A percentile compares a stretch with the other conserved stretches of the same genome.
Conservation (phyloP, 441 rosid genomes). For the Hura crepitans region DNA sequence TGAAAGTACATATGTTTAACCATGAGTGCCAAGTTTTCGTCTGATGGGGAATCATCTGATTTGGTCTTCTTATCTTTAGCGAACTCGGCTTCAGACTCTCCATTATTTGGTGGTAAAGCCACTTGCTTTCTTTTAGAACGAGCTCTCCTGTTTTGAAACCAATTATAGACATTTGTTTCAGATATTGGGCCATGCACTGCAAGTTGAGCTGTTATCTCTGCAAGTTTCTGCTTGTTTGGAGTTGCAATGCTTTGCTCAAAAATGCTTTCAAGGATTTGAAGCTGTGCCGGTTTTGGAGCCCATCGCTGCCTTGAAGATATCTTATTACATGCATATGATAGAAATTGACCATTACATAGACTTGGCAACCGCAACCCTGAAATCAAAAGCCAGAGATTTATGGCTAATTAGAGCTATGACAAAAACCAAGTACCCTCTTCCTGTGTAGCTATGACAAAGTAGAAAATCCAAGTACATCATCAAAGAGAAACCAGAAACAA, state of each 20-base stretch:
- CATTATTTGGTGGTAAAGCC: slow-evolving; percentile 21
- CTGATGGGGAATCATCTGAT: slow-evolving; percentile 29
- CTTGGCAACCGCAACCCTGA: slow-evolving; percentile 45
- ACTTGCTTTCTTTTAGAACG: slow-evolving; percentile 60
- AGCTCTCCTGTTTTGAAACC: slow-evolving; percentile 86
- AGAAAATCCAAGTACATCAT: too few species aligned
- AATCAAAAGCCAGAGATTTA: background rate
- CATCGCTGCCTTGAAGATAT: slow-evolving; percentile 70
- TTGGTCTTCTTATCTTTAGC: slow-evolving; percentile 32
- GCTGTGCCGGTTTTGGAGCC: slow-evolving; percentile 71
- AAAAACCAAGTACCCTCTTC: too few species aligned
- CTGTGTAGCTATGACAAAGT: too few species aligned
- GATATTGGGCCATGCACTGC: slow-evolving; percentile 63
- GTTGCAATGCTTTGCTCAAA: slow-evolving; percentile 61
- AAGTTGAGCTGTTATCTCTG: slow-evolving; percentile 57
- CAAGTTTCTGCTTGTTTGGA: slow-evolving; percentile 58
- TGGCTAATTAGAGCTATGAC: too few species aligned
- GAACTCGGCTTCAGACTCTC: slow-evolving; percentile 29
- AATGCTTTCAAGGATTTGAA: slow-evolving; percentile 58
- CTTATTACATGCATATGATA: slow-evolving; percentile 40
- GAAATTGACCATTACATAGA: slow-evolving; percentile 45
- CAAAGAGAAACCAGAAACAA: too few species aligned
- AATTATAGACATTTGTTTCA: slow-evolving; percentile 77
- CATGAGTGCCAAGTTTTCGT: slow-evolving; percentile 27
- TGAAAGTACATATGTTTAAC: slow-evolving; percentile 43